phyloP scores from a whole-genome alignment of 2,329 filamentous ascomycete genomes.

The Cladosporium sp. region DNA sequence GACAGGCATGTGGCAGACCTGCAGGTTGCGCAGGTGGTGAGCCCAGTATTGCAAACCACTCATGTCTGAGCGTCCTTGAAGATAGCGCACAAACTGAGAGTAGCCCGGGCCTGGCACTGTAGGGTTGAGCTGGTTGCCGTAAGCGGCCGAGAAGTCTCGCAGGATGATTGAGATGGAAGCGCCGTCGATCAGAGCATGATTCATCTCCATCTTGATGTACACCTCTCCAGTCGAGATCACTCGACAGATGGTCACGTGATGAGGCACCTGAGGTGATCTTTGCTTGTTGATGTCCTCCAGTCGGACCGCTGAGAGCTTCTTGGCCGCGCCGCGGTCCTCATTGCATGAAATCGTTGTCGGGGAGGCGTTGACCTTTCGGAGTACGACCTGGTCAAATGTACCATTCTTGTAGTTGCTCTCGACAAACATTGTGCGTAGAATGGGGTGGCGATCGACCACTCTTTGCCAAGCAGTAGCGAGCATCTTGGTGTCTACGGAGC shows the following conservation, averaged over 20 bases:
- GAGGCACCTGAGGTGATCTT: slow-evolving; percentile 15
- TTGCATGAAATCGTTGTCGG: slow-evolving; percentile 17
- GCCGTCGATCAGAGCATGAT: slow-evolving; percentile 17
- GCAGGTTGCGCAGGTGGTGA: slow-evolving; percentile 4
- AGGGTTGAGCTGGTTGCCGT: slow-evolving; percentile 5
- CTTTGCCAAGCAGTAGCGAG: slow-evolving; percentile 43
- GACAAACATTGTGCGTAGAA: slow-evolving; percentile 45
- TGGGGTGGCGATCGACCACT: slow-evolving; percentile 35
- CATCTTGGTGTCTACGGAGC: slow-evolving; percentile 34
- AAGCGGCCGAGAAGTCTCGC: slow-evolving; percentile 18
- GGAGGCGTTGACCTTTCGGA: slow-evolving; percentile 12
- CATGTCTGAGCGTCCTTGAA: slow-evolving; percentile 16
- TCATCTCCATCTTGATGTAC: slow-evolving; percentile 17
- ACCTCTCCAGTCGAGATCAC: slow-evolving; percentile 20
- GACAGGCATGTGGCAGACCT: slow-evolving; percentile 14
- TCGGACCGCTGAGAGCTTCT: not conserved
- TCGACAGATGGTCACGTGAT: slow-evolving; percentile 19
- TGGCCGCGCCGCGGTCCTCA: not conserved
- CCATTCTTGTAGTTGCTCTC: slow-evolving; percentile 19
- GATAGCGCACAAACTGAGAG: slow-evolving; percentile 15
- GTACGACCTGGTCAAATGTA: slow-evolving; percentile 18
- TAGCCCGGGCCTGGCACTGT: slow-evolving; percentile 1
- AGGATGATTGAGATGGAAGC: slow-evolving; percentile 18
- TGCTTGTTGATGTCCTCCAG: slow-evolving; percentile 52
- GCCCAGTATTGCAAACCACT: slow-evolving; percentile 19